Conservation (phyloP, 176 grass and related monocot species). For the Oryza glaberrima region DNA sequence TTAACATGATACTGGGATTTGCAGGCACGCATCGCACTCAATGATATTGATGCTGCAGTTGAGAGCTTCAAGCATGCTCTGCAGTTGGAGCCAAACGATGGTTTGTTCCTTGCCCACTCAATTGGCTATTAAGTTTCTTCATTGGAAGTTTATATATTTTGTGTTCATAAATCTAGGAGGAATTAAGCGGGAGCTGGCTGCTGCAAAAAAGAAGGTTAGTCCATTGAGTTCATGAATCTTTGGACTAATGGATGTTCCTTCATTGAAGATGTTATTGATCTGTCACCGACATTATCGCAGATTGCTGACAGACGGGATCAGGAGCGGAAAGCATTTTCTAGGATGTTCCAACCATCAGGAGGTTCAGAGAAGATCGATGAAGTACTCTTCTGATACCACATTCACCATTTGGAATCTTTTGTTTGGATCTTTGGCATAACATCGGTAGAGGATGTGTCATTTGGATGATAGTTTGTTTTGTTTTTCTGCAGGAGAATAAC, state of each 20-base stretch:
- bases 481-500: conserved; percentile 39
- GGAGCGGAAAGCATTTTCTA: conserved; percentile 82
- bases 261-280: conserved; percentile 22
- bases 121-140: conserved; percentile 12
- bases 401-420: neutral
- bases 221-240: conserved; percentile 18
- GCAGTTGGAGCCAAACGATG: conserved; percentile 94
- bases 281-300: conserved; percentile 39
- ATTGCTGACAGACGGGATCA: conserved; percentile 72
- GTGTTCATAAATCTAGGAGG: conserved; percentile 53
- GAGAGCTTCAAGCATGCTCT: conserved; percentile 87
- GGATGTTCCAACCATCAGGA: conserved; percentile 77
- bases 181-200: conserved; percentile 81
- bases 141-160: conserved; percentile 32
- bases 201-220: conserved; percentile 90
- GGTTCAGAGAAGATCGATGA: conserved; percentile 59
- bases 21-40: conserved; percentile 84
- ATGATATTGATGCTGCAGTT: conserved; percentile 86
- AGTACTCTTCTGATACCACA: conserved; percentile 46
- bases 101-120: conserved; percentile 42
- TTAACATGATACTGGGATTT: conserved; percentile 37
- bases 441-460: neutral
- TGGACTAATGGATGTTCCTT: neutral
- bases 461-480: conserved; percentile 21
- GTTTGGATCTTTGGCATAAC: conserved; percentile 8